phyloP scores from a whole-genome alignment of 345 rosid species.

The Eutrema yunnanense region DNA sequence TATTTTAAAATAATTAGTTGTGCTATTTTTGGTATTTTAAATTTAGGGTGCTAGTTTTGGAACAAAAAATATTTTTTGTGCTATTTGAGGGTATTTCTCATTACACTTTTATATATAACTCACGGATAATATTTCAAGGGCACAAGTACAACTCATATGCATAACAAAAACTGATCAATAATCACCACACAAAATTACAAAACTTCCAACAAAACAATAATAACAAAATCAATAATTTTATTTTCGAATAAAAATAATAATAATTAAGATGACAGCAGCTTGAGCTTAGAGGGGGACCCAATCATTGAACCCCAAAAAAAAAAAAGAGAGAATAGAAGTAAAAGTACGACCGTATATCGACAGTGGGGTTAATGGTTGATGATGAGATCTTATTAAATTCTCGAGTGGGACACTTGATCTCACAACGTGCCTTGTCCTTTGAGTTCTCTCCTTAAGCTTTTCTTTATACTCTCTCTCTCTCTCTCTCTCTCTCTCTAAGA shows the following conservation, averaged over 20 bases:
- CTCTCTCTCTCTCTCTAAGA: not conserved
- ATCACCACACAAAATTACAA: conserved; percentile 29
- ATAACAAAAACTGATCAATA: conserved; percentile 19
- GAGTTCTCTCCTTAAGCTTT: conserved; percentile 1
- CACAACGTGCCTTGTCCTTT: conserved; percentile 34
- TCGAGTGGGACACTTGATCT: conserved; percentile 27
- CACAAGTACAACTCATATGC: conserved; percentile 31
- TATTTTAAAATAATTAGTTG: too few relatives aligned
- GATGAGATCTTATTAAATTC: conserved; percentile 28
- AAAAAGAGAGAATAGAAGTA: conserved; percentile 4
- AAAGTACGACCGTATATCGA: conserved; percentile 37
- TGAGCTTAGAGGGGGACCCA: conserved; percentile 30
- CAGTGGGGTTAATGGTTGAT: conserved; percentile 26
- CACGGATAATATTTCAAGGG: conserved; percentile 18
- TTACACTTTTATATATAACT: too few relatives aligned
- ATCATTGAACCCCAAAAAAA: conserved; percentile 17
- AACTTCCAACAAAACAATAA: conserved; percentile 8
- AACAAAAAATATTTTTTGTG: too few relatives aligned
- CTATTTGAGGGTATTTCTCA: too few relatives aligned
- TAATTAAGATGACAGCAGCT: conserved; percentile 30
- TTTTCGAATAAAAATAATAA: conserved; percentile 5
- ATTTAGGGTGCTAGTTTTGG: too few relatives aligned
- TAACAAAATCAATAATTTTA: not conserved
- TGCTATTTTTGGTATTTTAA: too few relatives aligned
- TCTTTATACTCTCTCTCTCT: not conserved